These are phyloP conservation scores for Mycena sp. DNA, from an alignment of 1,284 basidiomycete species.

Conservation along the genomic window DNA sequence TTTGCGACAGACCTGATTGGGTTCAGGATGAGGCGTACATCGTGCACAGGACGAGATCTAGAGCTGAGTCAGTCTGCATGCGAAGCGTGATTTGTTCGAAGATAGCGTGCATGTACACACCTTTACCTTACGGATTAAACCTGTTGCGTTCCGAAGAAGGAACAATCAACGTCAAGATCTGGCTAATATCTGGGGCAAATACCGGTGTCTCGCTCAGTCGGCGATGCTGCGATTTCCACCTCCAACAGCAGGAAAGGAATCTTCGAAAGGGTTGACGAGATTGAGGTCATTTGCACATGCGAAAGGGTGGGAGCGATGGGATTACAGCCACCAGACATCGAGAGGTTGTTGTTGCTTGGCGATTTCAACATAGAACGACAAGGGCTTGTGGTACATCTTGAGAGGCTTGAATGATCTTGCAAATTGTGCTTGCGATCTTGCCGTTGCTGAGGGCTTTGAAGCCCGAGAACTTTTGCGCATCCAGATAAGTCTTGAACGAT, in stretches of 20 bases:
- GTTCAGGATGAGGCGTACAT: background rate
- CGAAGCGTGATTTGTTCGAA: background rate
- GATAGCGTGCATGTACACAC: background rate
- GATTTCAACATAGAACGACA: no score
- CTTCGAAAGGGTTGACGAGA: background rate
- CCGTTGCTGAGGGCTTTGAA: background rate
- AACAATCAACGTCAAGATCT: background rate
- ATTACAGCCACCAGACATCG: background rate
- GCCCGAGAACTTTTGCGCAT: background rate
- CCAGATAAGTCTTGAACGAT: background rate
- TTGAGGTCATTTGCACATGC: background rate
- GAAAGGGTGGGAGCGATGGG: background rate
- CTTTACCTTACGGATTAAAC: background rate
- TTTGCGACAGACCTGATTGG: background rate
- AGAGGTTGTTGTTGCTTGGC: no score
- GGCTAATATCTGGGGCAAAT: background rate
- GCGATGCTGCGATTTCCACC: background rate
- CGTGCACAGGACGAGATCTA: background rate
- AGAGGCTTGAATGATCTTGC: background rate
- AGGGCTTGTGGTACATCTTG: background rate
- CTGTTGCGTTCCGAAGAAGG: no score
- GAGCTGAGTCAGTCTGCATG: background rate
- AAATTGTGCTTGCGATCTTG: background rate
- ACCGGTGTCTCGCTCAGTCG: background rate
- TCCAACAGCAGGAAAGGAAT: background rate